Evolutionary conservation across 495 filamentous ascomycete genomes (phyloP).

Genomic region (Penicillium tannophilum): DNA sequence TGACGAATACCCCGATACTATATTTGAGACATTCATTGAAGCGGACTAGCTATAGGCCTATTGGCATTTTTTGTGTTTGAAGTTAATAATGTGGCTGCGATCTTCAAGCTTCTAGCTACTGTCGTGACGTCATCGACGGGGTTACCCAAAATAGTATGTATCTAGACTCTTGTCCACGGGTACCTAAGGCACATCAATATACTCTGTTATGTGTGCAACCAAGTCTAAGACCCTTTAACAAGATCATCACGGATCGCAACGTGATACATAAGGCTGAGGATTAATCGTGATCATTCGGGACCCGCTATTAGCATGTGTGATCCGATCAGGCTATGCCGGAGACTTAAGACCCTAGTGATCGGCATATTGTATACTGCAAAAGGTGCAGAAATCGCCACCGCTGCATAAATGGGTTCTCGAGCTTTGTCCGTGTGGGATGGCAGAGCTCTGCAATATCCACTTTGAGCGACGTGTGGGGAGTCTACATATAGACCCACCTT

Average conservation of each 20-base stretch:
- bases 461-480: neutral
- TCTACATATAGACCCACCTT: neutral
- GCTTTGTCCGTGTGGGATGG: neutral
- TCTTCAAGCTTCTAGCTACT: neutral
- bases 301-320: neutral
- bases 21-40: slow-evolving; percentile 25
- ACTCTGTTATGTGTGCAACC: neutral
- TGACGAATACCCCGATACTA: slow-evolving; percentile 9
- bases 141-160: neutral
- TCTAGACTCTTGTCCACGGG: neutral
- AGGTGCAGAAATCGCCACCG: neutral
- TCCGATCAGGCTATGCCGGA: neutral
- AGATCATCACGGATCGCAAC: too few species aligned
- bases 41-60: neutral
- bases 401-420: neutral
- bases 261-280: too few species aligned
- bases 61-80: neutral
- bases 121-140: neutral
- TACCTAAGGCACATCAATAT: neutral
- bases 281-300: neutral
- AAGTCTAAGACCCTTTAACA: too few species aligned
- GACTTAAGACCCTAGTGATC: neutral
- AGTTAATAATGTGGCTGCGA: neutral
- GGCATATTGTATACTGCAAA: neutral
- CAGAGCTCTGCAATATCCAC: neutral